Conservation (phyloP, 768 basidiomycete genomes). For the Suillus ampliporus region DNA sequence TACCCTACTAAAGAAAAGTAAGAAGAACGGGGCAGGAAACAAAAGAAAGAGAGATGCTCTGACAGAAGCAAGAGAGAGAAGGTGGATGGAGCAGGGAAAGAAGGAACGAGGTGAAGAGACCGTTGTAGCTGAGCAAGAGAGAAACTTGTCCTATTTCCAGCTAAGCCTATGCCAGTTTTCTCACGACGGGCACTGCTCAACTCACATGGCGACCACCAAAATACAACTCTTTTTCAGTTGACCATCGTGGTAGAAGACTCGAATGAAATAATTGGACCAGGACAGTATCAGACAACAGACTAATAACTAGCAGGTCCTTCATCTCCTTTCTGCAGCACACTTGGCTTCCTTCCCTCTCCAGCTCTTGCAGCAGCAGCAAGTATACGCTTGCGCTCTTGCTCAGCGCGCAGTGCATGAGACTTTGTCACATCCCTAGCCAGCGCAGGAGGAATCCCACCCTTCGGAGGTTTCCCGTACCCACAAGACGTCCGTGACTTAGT, state of each 20-base stretch:
- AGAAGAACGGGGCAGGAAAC: neutral
- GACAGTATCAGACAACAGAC: neutral
- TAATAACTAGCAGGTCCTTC: neutral
- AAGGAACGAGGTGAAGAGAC: constrained; percentile 21
- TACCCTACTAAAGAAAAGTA: constrained; percentile 12
- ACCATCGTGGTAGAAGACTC: no score
- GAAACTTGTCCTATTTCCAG: constrained; percentile 29
- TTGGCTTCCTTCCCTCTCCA: constrained; percentile 27
- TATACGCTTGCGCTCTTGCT: constrained; percentile 29
- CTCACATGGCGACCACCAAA: constrained; percentile 1
- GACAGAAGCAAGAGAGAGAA: constrained; percentile 7
- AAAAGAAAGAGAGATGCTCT: constrained; percentile 13
- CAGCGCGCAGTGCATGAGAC: constrained; percentile 28
- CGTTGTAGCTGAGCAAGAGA: constrained; percentile 18
- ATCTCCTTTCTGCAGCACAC: constrained; percentile 26
- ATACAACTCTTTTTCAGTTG: no score
- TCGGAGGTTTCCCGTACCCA: constrained; percentile 26
- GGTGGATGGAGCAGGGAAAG: constrained; percentile 19
- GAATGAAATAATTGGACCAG: no score
- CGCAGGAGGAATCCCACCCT: constrained; percentile 37
- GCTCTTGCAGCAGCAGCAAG: constrained; percentile 17
- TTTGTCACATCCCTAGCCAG: constrained; percentile 38
- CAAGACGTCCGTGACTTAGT: constrained; percentile 7
- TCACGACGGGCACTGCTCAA: constrained; percentile 19
- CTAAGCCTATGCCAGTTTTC: constrained; percentile 4